These are phyloP conservation scores for Angomonas deanei DNA, from an alignment of 208 protist genomes.

Conservation along the genomic window DNA sequence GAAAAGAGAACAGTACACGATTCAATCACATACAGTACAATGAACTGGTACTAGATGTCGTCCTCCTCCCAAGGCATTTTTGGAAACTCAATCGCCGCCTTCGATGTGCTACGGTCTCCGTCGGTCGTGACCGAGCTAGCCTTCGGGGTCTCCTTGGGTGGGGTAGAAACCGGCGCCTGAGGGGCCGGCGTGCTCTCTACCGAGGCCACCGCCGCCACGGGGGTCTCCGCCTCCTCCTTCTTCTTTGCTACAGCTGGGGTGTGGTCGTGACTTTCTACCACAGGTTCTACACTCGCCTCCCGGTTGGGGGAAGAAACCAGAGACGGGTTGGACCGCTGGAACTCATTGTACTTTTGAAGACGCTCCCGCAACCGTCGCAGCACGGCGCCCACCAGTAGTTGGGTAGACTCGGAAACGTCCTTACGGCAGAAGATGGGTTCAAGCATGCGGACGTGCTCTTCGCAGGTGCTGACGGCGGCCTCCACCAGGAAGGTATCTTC, in stretches of 20 bases:
- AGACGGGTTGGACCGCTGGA: background rate
- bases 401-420: conserved; percentile 27
- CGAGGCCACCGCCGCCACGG: too few species aligned
- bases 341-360: conserved; percentile 13
- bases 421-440: conserved; percentile 23
- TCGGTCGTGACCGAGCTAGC: background rate
- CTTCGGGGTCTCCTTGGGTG: background rate
- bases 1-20: background rate
- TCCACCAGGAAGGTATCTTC: conserved; percentile 29
- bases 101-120: background rate
- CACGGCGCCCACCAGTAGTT: conserved; percentile 21
- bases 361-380: conserved; percentile 27
- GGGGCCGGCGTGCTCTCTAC: background rate
- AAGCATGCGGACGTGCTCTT: conserved; percentile 32
- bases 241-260: too few species aligned
- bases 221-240: background rate
- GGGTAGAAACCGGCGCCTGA: too few species aligned
- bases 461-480: conserved; percentile 30
- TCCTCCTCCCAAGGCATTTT: conserved; percentile 88
- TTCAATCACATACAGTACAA: conserved; percentile 7
- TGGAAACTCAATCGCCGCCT: conserved; percentile 41
- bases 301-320: background rate
- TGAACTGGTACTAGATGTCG: background rate
- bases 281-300: background rate
- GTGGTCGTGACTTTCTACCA: background rate